Evolutionary conservation across 345 rosid genomes (phyloP), one percentile per base, ranked within the genome.

Genomic region (Microcos paniculata): DNA sequence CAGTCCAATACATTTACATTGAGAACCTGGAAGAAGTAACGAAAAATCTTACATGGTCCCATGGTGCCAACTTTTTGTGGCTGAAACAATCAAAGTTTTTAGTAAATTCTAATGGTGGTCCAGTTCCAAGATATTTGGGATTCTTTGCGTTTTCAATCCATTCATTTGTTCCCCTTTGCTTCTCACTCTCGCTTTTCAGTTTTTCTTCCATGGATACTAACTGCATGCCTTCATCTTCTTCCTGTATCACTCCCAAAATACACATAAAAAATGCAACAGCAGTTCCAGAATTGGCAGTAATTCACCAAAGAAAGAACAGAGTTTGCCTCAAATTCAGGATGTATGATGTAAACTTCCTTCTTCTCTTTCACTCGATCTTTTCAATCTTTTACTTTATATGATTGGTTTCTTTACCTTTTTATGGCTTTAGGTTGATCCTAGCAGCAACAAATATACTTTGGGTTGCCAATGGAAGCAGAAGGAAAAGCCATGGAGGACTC

Each of bases 391-490:
- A 7, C 24, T 45, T 15, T 31, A 40, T 24, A 38, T 35, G 14
- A 35, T 16, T 26, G 3, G 38, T 57, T 56, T 61, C 71, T 72
- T 35, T 15, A 6, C 31, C 13, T 1, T 16, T 52, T 40, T 64
- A 16, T 24, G 10, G 21, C 4, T 62, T 14, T 4, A 13, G 66
- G 2, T 76, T 80, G 40, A 40, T 68, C 31, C 4, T 59, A 66
- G 75, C 55, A 67, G 83, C 46, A 77, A 46, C 15, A 35, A 71
- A 48, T 40, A 28, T 26, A 9, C 77, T 38, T 61, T 30, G 61
- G 74, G 33, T 65, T 70, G 78, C 71, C 80, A 70, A 81, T 76
- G 82, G 83, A 62, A 24, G 75, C 78, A 69, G 28, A 64, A 82
- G 65, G 51, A 5, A 19, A 78, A 61, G 52, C 14, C 57, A 70